phyloP scores from a whole-genome alignment of 371 early-diverging fungal genomes.

The Mortierella sp. region DNA sequence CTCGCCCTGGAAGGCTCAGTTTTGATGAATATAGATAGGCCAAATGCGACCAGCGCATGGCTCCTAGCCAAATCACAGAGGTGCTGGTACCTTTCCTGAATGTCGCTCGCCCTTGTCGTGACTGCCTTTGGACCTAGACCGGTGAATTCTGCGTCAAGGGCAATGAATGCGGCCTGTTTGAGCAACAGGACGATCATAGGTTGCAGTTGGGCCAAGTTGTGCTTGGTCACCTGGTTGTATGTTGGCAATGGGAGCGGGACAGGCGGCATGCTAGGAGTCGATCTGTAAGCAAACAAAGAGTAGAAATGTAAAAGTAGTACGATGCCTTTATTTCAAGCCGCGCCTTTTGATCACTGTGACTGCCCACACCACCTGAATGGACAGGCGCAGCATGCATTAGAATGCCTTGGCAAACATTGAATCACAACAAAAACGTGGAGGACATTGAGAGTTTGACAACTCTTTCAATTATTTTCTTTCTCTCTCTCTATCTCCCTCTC shows the following conservation, averaged over 20 bases:
- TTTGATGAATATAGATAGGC: conserved; percentile 75
- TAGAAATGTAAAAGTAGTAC: neutral
- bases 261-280: conserved; percentile 15
- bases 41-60: conserved; percentile 86
- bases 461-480: too few species aligned
- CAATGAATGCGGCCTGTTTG: conserved; percentile 73
- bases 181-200: conserved; percentile 56
- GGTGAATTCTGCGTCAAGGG: conserved; percentile 92
- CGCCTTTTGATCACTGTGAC: neutral
- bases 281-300: neutral
- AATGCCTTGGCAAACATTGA: too few species aligned
- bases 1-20: conserved; percentile 12
- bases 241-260: conserved; percentile 38
- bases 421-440: too few species aligned
- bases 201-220: conserved; percentile 60
- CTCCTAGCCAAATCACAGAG: conserved; percentile 73
- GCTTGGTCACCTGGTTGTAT: conserved; percentile 63
- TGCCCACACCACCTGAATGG: too few species aligned
- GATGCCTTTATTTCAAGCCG: too few species aligned
- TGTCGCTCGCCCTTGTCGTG: conserved; percentile 62
- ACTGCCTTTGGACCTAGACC: conserved; percentile 70
- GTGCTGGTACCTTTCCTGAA: conserved; percentile 82
- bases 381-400: too few species aligned
- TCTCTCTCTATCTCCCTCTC: too few species aligned
- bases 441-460: too few species aligned